Evolutionary conservation across 371 early-diverging fungal species (phyloP).

Genomic region (Haplosporangium sp.): DNA sequence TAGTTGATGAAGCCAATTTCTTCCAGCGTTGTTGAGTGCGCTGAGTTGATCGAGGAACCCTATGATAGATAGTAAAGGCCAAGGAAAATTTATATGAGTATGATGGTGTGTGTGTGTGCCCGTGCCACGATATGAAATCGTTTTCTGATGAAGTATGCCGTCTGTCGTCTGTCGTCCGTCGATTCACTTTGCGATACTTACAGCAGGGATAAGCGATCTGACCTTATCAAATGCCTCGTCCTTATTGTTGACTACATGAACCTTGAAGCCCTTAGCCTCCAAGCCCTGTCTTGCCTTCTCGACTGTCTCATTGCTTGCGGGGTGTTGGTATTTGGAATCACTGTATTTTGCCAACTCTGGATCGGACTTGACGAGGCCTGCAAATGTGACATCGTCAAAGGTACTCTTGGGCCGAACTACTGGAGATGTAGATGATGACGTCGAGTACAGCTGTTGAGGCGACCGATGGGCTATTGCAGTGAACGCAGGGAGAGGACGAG

Average conservation of each 20-base stretch:
- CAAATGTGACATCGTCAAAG: conserved; percentile 18
- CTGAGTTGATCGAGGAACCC: conserved; percentile 37
- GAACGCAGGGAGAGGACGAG: not conserved
- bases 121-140: too few relatives aligned
- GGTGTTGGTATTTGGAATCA: conserved; percentile 10
- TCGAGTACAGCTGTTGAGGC: not conserved
- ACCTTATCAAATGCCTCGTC: conserved; percentile 46
- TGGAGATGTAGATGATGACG: not conserved
- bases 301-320: conserved; percentile 13
- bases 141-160: not conserved
- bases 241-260: conserved; percentile 32
- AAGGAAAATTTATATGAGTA: not conserved
- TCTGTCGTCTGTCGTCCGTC: not conserved
- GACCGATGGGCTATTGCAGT: not conserved
- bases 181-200: not conserved
- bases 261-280: conserved; percentile 45
- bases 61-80: not conserved
- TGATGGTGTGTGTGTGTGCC: too few relatives aligned
- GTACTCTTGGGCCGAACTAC: conserved; percentile 16
- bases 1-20: conserved; percentile 55
- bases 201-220: conserved; percentile 46
- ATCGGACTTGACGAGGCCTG: conserved; percentile 6
- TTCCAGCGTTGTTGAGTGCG: conserved; percentile 54
- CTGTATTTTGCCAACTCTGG: not conserved
- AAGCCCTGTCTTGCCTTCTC: conserved; percentile 35